Evolutionary conservation across 768 basidiomycete species (phyloP), one percentile per base, ranked within the genome.

Genomic region (Amanita subjunquillea): DNA sequence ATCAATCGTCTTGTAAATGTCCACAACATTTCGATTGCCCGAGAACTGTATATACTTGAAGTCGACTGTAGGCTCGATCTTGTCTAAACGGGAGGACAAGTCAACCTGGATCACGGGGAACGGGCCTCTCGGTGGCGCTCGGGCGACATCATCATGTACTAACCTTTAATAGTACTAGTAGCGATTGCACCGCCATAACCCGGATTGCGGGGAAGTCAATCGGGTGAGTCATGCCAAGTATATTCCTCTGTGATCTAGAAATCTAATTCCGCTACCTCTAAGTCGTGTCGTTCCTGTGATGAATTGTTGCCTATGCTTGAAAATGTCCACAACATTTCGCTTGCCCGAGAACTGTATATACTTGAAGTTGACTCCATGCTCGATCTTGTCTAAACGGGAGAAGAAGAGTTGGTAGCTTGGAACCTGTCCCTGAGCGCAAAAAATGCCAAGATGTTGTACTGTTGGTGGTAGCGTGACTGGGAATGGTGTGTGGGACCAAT

Each of bases 401-500:
- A 53, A 46, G 27, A 53, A 53, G 0, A 29, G 4, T 6, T n/a
- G 6, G 34, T 53, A 53, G 27, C 20, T 46, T 7, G 17, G 3
- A 10, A 27, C 4, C 36, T 53, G 51, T 15, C 51, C 34, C n/a
- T 39, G 32, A 29, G 51, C 30, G 36, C 51, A 45, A 32, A 38
- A 46, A 20, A 53, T 45, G n/a, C 43, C 44, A 8, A 53, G 51
- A 8, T 37, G 42, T 38, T 53, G 22, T 25, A 53, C 37, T 13
- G 36, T 53, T 13, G 43, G 22, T 15, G 51, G 51, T 3, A 53
- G n/a, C 4, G 36, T 37, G 25, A 46, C 30, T 20, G 43, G 51
- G 39, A 46, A 53, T 12, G 51, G 51, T 43, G 39, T 52, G 44
- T 46, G 44, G n/a, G 23, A 38, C 51, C 51, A 53, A 17, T 53